Evolutionary conservation across 108 stramenopile species (phyloP), one percentile per base, ranked within the genome.

Genomic region (Licmophora abbreviata): DNA sequence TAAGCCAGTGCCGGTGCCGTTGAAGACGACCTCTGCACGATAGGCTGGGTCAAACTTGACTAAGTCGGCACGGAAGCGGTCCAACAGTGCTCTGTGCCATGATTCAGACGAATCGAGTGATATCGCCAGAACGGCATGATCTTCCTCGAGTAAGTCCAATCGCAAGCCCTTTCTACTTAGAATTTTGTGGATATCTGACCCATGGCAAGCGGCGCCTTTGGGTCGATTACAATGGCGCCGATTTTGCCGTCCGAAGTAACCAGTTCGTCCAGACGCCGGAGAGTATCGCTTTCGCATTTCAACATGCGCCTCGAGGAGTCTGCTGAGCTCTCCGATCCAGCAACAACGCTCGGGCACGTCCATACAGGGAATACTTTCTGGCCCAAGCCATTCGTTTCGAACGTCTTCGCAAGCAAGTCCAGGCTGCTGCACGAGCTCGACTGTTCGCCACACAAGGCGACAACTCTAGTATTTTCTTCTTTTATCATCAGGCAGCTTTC

Each of bases 171-270:
- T 40, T 41, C 66, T 29, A 11, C 52, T 62, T 20, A 48, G 24
- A 40, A 40, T 4, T 40, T 20, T 40, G 5, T 5, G 38, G 3
- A 65, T 17, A 76, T 66, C 25, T 61, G 68, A 5, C 29, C 46
- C 30, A 66, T 51, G 21, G 33, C 35, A 3, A 17, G 37, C 17
- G 74, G 44, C 7, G 56, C 64, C 1, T 15, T 26, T 17, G 20
- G 20, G 51, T 76, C 74, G 20, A 76, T 18, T 2, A 70, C 51
- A 6, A 76, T 28, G 27, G 59, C 38, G 14, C 66, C 37, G 27
- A 66, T 22, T 14, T 54, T 42, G n/a, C n/a, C n/a, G n/a, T n/a
- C n/a, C n/a, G n/a, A n/a, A n/a, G n/a, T n/a, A n/a, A n/a, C n/a
- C n/a, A n/a, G n/a, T n/a, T 40, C 38, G 1, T 40, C 20, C 5